Conservation (phyloP, 2,329 filamentous ascomycete species). For the Hypoxylon sp. region DNA sequence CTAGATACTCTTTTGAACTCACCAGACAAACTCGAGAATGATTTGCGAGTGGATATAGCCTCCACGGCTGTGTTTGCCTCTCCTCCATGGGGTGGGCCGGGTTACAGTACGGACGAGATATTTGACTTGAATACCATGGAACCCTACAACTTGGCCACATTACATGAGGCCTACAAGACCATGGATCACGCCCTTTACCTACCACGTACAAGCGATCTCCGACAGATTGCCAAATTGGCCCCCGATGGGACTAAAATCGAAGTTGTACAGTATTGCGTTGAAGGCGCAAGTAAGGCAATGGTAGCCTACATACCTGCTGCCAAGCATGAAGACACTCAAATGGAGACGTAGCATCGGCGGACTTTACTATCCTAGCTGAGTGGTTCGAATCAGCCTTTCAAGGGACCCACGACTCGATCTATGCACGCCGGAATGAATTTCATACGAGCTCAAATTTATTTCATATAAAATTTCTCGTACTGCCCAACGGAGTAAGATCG, state of each 20-base stretch:
- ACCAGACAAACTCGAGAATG: constrained; percentile 49
- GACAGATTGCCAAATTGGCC: constrained; percentile 76
- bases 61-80: constrained; percentile 68
- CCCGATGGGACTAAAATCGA: constrained; percentile 69
- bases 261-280: constrained; percentile 91
- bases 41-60: constrained; percentile 58
- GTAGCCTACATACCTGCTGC: constrained; percentile 70
- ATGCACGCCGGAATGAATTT: constrained; percentile 8
- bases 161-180: constrained; percentile 72
- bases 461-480: constrained; percentile 29
- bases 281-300: constrained; percentile 87
- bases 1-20: constrained; percentile 62
- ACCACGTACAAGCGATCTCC: constrained; percentile 85
- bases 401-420: not conserved
- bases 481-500: constrained; percentile 20
- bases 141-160: constrained; percentile 78
- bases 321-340: constrained; percentile 21
- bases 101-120: constrained; percentile 71
- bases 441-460: constrained; percentile 12
- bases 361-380: not conserved
- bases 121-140: constrained; percentile 90
- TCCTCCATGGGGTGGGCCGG: constrained; percentile 72
- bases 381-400: not conserved
- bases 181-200: constrained; percentile 81
- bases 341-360: constrained; percentile 21